Evolutionary conservation across 345 rosid species (phyloP).

Genomic region (Lumnitzera littorea): DNA sequence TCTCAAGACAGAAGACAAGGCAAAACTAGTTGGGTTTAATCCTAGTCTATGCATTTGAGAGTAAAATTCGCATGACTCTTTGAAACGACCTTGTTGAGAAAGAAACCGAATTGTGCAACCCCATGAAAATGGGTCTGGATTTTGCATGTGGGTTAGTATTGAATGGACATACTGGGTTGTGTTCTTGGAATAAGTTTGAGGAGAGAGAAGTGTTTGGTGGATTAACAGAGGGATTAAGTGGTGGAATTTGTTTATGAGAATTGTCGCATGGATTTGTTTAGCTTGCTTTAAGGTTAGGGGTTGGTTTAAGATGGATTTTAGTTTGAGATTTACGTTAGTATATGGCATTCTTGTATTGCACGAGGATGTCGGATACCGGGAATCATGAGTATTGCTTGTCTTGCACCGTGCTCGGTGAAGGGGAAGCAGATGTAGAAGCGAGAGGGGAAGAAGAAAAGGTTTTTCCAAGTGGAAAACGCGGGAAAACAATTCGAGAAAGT

Average conservation of each 20-base stretch:
- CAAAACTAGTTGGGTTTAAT: slow-evolving; percentile 40
- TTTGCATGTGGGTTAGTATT: slow-evolving; percentile 26
- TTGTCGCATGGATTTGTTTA: slow-evolving; percentile 42
- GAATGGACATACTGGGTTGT: slow-evolving; percentile 26
- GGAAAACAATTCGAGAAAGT: no score
- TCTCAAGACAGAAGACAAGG: slow-evolving; percentile 52
- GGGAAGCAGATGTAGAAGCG: no score
- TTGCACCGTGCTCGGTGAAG: no score
- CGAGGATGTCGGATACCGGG: no score
- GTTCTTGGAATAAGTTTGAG: slow-evolving; percentile 29
- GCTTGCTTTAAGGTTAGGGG: slow-evolving; percentile 24
- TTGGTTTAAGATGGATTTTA: slow-evolving; percentile 17
- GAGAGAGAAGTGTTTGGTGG: slow-evolving; percentile 32
- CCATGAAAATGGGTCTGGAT: slow-evolving; percentile 49
- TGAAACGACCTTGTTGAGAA: slow-evolving; percentile 47
- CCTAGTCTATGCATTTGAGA: slow-evolving; percentile 43
- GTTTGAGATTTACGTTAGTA: slow-evolving; percentile 1
- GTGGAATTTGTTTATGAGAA: slow-evolving; percentile 27
- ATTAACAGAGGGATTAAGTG: slow-evolving; percentile 39
- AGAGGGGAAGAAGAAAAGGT: no score
- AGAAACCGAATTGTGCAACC: slow-evolving; percentile 49
- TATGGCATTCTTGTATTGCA: not conserved
- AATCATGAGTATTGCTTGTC: no score
- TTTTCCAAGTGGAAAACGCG: no score
- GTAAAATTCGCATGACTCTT: slow-evolving; percentile 37